Percentiles rank a stretch among this genome's conserved stretches.
phyloP scores from a whole-genome alignment of 2,329 filamentous ascomycete genomes.

The Alternaria panax region DNA sequence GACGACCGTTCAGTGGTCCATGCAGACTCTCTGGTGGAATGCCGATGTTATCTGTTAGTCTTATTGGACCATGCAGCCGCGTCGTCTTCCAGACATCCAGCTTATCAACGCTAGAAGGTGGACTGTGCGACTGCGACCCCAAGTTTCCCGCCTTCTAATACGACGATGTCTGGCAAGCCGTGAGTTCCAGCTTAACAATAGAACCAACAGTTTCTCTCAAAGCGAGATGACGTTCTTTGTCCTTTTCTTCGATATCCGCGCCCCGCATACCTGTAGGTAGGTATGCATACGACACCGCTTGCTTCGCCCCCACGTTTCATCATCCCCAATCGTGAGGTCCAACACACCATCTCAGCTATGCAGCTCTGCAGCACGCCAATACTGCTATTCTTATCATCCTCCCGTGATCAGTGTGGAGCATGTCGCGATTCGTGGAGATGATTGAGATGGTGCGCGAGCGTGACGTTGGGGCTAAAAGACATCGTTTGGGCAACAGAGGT shows the following conservation, averaged over 20 bases:
- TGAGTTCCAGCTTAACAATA: not conserved
- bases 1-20: not conserved
- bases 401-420: not conserved
- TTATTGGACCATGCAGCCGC: not conserved
- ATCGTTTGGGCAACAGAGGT: not conserved
- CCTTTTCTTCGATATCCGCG: not conserved
- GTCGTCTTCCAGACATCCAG: not conserved
- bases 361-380: not conserved
- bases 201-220: not conserved
- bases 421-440: not conserved
- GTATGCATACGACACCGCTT: not conserved
- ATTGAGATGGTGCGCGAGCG: not conserved
- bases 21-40: not conserved
- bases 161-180: not conserved
- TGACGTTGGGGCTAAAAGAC: not conserved
- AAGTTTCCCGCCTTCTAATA: not conserved
- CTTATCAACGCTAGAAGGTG: not conserved
- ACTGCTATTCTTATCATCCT: not conserved
- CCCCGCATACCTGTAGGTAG: not conserved
- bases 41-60: not conserved
- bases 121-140: not conserved
- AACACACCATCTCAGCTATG: not conserved
- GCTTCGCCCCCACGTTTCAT: conserved; percentile 6
- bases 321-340: not conserved
- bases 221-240: not conserved